These are phyloP conservation scores for Starmerella gropengiesseri DNA, from an alignment of 805 yeast genomes.

Conservation along the genomic window DNA sequence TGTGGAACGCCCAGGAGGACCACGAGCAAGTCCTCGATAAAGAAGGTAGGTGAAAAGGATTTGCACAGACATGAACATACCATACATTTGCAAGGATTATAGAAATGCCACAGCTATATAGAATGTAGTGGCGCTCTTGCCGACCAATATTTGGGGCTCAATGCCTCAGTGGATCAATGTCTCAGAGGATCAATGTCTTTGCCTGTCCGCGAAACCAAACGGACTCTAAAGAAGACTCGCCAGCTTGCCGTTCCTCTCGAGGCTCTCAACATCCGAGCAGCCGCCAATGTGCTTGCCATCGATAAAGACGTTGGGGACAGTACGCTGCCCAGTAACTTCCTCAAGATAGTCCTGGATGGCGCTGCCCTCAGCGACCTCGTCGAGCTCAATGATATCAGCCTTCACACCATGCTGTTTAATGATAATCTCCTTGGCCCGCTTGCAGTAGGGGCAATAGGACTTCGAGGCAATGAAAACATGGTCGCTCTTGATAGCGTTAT, in stretches of 20 bases:
- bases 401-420: constrained; percentile 34
- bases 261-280: constrained; percentile 72
- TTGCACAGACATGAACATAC: background rate
- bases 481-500: constrained; percentile 50
- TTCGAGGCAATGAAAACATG: constrained; percentile 76
- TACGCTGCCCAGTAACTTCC: constrained; percentile 75
- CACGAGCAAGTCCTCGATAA: constrained; percentile 32
- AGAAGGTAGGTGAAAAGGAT: constrained; percentile 5
- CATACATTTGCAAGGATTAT: background rate
- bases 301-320: constrained; percentile 89
- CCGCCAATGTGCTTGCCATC: constrained; percentile 93
- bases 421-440: constrained; percentile 38
- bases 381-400: constrained; percentile 27
- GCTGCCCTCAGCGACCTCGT: constrained; percentile 49
- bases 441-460: constrained; percentile 56
- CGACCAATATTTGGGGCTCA: too few species aligned
- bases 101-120: too few species aligned
- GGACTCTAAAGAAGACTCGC: constrained; percentile 28
- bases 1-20: constrained; percentile 90
- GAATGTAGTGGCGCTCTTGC: too few species aligned
- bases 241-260: constrained; percentile 53
- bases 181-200: too few species aligned
- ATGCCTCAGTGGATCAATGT: too few species aligned
- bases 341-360: constrained; percentile 71
- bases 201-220: background rate